phyloP scores from a whole-genome alignment of 2,329 filamentous ascomycete species.

The Camptophora hylomeconis region DNA sequence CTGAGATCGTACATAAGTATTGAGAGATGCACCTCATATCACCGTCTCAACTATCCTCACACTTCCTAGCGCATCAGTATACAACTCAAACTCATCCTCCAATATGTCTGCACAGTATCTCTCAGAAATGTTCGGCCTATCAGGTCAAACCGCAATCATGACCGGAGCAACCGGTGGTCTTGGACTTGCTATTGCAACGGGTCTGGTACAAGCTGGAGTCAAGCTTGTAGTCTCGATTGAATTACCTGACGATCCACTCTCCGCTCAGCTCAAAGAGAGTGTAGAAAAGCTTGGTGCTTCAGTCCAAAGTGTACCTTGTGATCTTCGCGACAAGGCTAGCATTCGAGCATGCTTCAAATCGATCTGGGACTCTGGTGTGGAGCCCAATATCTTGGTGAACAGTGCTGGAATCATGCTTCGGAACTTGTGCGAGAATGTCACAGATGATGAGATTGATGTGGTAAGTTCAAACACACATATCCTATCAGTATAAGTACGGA shows the following conservation, averaged over 20 bases:
- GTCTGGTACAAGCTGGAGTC: constrained; percentile 34
- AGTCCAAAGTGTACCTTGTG: constrained; percentile 28
- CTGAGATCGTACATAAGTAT: no score
- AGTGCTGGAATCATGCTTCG: constrained; percentile 76
- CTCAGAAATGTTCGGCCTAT: constrained; percentile 15
- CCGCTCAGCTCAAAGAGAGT: constrained; percentile 23
- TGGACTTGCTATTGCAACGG: constrained; percentile 33
- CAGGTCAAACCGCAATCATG: constrained; percentile 30
- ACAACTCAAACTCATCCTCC: no score
- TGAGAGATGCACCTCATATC: no score
- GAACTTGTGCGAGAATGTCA: constrained; percentile 61
- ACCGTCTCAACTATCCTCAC: no score
- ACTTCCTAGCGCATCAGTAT: no score
- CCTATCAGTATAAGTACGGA: no score
- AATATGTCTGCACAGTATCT: no score
- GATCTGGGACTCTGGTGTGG: constrained; percentile 28
- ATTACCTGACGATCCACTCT: constrained; percentile 5
- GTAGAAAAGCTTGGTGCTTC: constrained; percentile 24
- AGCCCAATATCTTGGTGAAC: constrained; percentile 68
- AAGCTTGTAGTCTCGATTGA: constrained; percentile 27
- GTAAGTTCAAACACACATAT: constrained; percentile 5
- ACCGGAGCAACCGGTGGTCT: constrained; percentile 36
- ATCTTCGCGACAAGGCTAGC: constrained; percentile 27
- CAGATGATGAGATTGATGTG: constrained; percentile 62
- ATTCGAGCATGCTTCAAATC: constrained; percentile 28